A percentile compares a stretch with the other conserved stretches of the same genome.
Evolutionary conservation across 2,329 filamentous ascomycete species (phyloP).

Genomic region (Daldinia sp.): DNA sequence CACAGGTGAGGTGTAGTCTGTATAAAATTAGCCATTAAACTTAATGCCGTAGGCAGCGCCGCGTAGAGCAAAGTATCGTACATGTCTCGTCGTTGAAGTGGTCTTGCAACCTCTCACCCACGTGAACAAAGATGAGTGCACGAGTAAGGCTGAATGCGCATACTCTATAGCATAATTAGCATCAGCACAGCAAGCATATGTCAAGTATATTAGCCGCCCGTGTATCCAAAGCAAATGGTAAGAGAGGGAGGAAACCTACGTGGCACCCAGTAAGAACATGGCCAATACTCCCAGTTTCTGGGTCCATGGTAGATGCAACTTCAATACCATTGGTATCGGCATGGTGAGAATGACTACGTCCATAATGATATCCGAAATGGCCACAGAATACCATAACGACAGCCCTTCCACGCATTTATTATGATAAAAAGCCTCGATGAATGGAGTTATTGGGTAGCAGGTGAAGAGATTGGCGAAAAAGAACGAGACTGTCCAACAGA

Average conservation of each 20-base stretch:
- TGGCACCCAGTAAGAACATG: constrained; percentile 41
- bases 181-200: neutral
- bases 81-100: constrained; percentile 42
- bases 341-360: constrained; percentile 42
- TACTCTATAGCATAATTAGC: constrained; percentile 30
- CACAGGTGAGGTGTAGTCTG: constrained; percentile 42
- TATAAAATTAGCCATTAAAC: neutral
- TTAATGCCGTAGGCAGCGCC: neutral
- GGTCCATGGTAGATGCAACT: constrained; percentile 38
- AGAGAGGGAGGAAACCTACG: constrained; percentile 18
- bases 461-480: constrained; percentile 43
- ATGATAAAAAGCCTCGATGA: constrained; percentile 40
- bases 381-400: constrained; percentile 36
- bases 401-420: constrained; percentile 39
- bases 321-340: constrained; percentile 41
- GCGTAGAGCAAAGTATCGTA: constrained; percentile 14
- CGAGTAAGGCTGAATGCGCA: constrained; percentile 36
- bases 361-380: constrained; percentile 38
- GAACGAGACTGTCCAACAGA: constrained; percentile 39
- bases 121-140: constrained; percentile 23
- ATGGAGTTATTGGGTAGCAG: constrained; percentile 39
- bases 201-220: no score
- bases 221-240: neutral
- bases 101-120: constrained; percentile 33
- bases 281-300: constrained; percentile 41